Evolutionary conservation across 805 yeast genomes (phyloP), one percentile per base, ranked within the genome.

Genomic region (Metschnikowia sp.): DNA sequence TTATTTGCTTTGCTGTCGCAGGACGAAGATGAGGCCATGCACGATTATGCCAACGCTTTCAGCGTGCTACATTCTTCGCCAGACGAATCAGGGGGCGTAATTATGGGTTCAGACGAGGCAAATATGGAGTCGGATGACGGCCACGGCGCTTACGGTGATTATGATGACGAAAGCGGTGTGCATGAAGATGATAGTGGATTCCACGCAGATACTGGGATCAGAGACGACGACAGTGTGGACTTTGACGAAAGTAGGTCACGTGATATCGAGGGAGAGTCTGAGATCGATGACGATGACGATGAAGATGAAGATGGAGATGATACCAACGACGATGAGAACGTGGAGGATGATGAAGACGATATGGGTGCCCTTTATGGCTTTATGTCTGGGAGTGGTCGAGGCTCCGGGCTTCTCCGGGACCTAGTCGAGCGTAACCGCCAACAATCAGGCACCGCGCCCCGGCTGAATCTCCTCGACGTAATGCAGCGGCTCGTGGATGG

Each of bases 401-500:
- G 49, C 22, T 26, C 45, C 26, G 33, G 42, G 13, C 33, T 53
- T 29, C 44, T 53, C 11, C 52, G 55, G 6, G 50, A 36, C 19
- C 31, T 47, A 19, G 37, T 50, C 41, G 57, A 41, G 40, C 40
- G 51, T 9, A 42, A 37, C 32, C 42, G 49, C 6, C 36, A 30
- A 3, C 32, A 38, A 30, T 31, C 38, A 13, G 41, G 44, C 18
- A 13, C 39, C 5, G 42, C 28, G 8, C 32, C 33, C 7, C 50
- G 40, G 30, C 44, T 48, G 22, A 59, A 60, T 12, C 63, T 70
- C 49, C 64, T 58, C 2, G 72, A 67, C 35, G 68, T 63, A 6
- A 59, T 69, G 42, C 71, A 65, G 45, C 52, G 72, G 36, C 54
- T 70, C 8, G 65, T 70, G 58, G 66, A 65, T 12, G 65, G 66